Evolutionary conservation across 2,329 filamentous ascomycete genomes (phyloP).

Genomic region (Erysiphe pisi): DNA sequence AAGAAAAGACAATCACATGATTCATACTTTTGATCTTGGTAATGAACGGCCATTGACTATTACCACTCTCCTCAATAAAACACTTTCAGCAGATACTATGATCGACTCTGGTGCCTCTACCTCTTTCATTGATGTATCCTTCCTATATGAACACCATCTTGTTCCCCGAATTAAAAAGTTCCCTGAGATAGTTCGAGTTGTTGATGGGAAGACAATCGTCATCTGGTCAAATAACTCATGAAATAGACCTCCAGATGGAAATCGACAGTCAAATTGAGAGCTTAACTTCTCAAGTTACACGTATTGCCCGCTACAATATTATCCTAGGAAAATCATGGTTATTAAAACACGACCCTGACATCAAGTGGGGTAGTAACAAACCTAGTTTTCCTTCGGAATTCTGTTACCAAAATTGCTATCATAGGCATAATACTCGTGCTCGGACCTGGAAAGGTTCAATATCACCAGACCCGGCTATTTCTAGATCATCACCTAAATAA

Average conservation of each 20-base stretch:
- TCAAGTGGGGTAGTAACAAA: conserved; percentile 2
- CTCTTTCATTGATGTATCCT: conserved; percentile 1
- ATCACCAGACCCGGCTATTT: no score
- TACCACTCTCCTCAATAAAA: neutral
- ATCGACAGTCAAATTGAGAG: neutral
- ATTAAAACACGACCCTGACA: neutral
- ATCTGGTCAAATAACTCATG: neutral
- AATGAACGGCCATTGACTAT: conserved; percentile 5
- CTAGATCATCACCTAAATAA: no score
- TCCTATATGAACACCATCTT: neutral
- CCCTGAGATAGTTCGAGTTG: neutral
- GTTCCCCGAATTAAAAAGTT: neutral
- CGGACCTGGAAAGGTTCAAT: no score
- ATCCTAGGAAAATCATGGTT: conserved; percentile 6
- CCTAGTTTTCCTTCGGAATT: neutral
- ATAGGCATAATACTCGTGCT: no score
- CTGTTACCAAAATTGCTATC: neutral
- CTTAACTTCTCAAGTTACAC: neutral
- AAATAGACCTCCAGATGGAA: neutral
- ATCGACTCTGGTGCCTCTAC: conserved; percentile 24
- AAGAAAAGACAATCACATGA: neutral
- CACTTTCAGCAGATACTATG: neutral
- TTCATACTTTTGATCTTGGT: conserved; percentile 20
- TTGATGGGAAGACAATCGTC: conserved; percentile 1
- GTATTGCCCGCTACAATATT: neutral